Evolutionary conservation across 805 yeast species (phyloP), one percentile per base, ranked within the genome.

Genomic region (Schizosaccharomyces japonicus): DNA sequence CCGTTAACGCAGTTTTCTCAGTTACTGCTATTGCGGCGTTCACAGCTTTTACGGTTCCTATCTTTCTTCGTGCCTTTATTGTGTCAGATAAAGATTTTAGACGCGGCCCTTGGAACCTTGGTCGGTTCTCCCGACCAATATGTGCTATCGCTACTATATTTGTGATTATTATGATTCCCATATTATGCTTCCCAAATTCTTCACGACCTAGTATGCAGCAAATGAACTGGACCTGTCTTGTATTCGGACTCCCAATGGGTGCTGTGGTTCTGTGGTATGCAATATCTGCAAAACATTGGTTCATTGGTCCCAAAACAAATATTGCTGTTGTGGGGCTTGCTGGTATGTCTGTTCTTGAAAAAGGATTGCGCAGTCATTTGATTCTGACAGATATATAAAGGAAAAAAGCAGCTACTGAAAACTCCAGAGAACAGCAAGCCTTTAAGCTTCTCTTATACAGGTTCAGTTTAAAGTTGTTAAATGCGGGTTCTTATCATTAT

Each of bases 11-110:
- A 39, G 74, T 76, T 50, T 77, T 77, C 62, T 75, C 80, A 1
- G 79, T 77, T 44, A 80, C 80, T 29, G 81, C 80, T 42, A 75
- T 76, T 55, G 71, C 78, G 11, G 72, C 78, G 0, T 75, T 75
- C 55, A 67, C 76, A 49, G 76, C 82, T 2, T 77, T 76, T 60
- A 67, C 73, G 15, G 63, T 73, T 53, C 83, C 83, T 10, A 72
- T 76, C 17, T 55, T 72, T 6, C 66, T 76, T 50, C 72, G 75
- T 56, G 42, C 23, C 8, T 69, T 74, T 54, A 69, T 76, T 4
- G 70, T 69, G 54, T 60, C 70, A 49, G 62, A 67, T 34, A 60
- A 65, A 1, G 31, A 42, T 11, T 77, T 76, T 63, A 62, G 62
- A 52, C 73, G 72, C 1, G 83, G 83, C 2, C 83, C 82, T 3